Conservation (phyloP, 192 early-diverging fungal genomes). For the Podila epigama region DNA sequence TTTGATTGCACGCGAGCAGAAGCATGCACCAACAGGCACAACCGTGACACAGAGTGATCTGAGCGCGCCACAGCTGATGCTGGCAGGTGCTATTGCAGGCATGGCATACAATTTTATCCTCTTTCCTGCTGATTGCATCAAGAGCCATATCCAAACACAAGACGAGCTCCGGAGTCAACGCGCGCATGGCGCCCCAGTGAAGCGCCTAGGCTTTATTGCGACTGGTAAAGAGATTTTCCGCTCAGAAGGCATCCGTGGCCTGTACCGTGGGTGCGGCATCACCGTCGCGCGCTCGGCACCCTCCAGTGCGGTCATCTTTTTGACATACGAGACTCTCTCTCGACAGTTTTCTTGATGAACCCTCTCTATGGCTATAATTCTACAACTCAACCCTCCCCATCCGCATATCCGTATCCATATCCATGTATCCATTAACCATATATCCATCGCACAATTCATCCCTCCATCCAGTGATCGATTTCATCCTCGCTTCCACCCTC, state of each 20-base stretch:
- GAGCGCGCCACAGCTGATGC: conserved; percentile 74
- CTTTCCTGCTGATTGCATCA: conserved; percentile 95
- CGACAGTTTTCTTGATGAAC: conserved; percentile 21
- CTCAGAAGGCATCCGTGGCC: conserved; percentile 79
- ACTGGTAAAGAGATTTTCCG: conserved; percentile 76
- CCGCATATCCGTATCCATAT: too few species aligned
- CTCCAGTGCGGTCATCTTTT: conserved; percentile 95
- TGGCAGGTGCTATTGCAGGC: conserved; percentile 90
- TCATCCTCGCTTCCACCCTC: too few species aligned
- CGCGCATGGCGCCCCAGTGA: neutral
- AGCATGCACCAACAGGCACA: conserved; percentile 1
- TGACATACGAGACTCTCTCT: conserved; percentile 85
- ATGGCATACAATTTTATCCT: conserved; percentile 87
- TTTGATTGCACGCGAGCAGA: conserved; percentile 24
- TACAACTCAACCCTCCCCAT: neutral
- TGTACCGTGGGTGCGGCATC: conserved; percentile 96
- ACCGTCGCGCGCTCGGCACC: conserved; percentile 89
- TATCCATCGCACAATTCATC: too few species aligned
- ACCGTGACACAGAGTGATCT: conserved; percentile 75
- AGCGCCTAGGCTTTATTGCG: conserved; percentile 59
- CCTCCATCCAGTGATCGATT: too few species aligned
- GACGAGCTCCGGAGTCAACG: conserved; percentile 59
- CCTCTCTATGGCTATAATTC: neutral
- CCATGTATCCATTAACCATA: too few species aligned
- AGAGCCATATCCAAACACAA: conserved; percentile 91